Percentiles rank a stretch among this genome's conserved stretches.
Evolutionary conservation across 2,329 filamentous ascomycete genomes (phyloP).

Genomic region (Rhexocercosporidium sp.): DNA sequence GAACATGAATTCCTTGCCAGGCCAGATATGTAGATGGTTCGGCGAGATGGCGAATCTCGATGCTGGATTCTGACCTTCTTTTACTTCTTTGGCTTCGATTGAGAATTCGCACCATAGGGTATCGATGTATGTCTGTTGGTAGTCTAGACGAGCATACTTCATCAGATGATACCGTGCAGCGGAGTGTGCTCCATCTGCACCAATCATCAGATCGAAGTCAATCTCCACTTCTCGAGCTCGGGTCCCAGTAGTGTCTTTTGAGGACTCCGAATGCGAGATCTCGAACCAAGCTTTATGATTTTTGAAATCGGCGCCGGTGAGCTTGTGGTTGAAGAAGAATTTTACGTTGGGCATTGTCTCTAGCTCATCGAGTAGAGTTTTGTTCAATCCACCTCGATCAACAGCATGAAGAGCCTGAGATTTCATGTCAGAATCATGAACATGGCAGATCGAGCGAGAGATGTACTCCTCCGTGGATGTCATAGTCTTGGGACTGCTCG

Average conservation of each 20-base stretch:
- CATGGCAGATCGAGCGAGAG: background rate
- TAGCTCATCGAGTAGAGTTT: conserved; percentile 80
- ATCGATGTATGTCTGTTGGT: conserved; percentile 93
- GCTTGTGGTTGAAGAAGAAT: conserved; percentile 90
- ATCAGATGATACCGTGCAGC: conserved; percentile 91
- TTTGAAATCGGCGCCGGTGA: conserved; percentile 87
- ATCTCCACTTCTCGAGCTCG: conserved; percentile 72
- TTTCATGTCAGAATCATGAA: conserved; percentile 1
- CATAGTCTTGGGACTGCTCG: conserved; percentile 85
- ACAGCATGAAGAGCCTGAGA: conserved; percentile 80
- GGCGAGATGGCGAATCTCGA: conserved; percentile 79
- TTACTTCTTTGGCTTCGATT: conserved; percentile 61
- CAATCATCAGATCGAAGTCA: conserved; percentile 90
- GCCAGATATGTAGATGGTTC: conserved; percentile 97
- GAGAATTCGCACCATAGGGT: conserved; percentile 97
- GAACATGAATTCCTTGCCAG: conserved; percentile 93
- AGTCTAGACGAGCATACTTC: conserved; percentile 92
- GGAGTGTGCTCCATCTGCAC: conserved; percentile 94
- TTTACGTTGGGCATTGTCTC: conserved; percentile 87
- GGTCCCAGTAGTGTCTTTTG: conserved; percentile 26
- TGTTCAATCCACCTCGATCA: conserved; percentile 84
- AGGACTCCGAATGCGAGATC: conserved; percentile 47
- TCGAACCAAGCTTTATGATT: conserved; percentile 88
- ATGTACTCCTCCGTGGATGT: conserved; percentile 81
- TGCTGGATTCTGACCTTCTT: conserved; percentile 40